Base-by-base conservation (phyloP, 768 basidiomycete species). In the Suillus subaureus region DNA sequence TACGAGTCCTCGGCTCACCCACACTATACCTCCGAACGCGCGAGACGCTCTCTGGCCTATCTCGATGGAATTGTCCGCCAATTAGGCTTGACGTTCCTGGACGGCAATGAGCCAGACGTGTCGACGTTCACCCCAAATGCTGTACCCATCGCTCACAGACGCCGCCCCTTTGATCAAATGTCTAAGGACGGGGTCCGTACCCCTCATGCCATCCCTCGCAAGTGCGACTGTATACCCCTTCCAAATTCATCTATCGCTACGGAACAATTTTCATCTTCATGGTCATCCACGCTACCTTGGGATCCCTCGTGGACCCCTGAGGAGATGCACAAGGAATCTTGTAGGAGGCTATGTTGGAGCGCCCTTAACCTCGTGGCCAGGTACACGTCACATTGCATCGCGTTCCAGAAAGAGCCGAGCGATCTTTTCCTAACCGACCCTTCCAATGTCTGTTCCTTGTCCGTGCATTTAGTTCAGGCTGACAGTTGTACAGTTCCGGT, bases 1-100 rank as follows among this genome's bases (percentile, higher is more conserved):
- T 94, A 91, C 70, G 92, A 94, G 73, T 84, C 86, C 0, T 93
- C 89, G 1, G 84, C 89, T 6, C 89, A 93, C 66, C 91, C 90
- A 7, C 79, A 84, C 51, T 84, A 92, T 72, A 83, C 82, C 26
- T 79, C 84, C 5, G 82, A 85, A 26, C 83, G 88, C 16, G 83
- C 86, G 13, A 78, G 80, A 26, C 75, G 76, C 23, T 81, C 91
- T 0, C 78, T 94, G 12, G 72, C 84, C 47, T 79, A 83, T 28
- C 80, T 93, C 39, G 92, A 94, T 72, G 80, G 82, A 37, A 85
- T 93, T 64, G 84, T 94, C 66, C 82, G 80, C n/a, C 74, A 75
- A 3, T 79, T 89, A 2, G 74, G 79, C 4, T 81, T 92, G 47
- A 86, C 88, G 0, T 81, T 80, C 12, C 73, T 87, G 66, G 92